Base-by-base conservation (phyloP, 2,329 filamentous ascomycete species). In the Colletotrichum horii region DNA sequence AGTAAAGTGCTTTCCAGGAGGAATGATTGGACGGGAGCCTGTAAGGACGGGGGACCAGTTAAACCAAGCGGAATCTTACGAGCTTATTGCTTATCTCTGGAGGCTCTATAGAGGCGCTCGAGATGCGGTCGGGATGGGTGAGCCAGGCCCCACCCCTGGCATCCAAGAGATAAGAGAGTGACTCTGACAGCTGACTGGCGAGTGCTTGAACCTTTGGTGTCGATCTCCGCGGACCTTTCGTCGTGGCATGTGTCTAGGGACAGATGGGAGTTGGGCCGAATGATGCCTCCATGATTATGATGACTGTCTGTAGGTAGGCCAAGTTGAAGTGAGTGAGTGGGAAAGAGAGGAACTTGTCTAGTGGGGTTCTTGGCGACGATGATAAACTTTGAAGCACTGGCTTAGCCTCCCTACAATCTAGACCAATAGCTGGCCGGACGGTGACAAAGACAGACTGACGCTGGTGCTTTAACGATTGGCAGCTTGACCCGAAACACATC, bases 1-100 rank as follows among this genome's bases (percentile, higher is more conserved):
- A 69, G 74, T 69, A 76, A 68, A 55, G 48, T 74, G 74, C 28
- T 69, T 69, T 65, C 30, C 3, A 32, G 9, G 52, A n/a, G 43
- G 1, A 24, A 64, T 52, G 74, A 75, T 76, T 76, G 74, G 74
- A 43, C 62, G 0, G 16, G 24, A 4, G 7, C 16, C 48, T 34
- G 32, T 38, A 64, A 19, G 15, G 38, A 76, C 30, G 55, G 74
- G 74, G 26, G 36, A 56, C 30, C 11, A 56, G 34, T 70, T 64
- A 36, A 66, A 75, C 66, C 66, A 76, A 75, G 67, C 74, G 26
- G 62, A 62, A 66, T 71, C 71, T 67, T 55, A 52, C 32, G 38
- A 76, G 66, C 61, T 75, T 76, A 71, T 76, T 75, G 74, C 74
- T 75, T 76, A 76, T 76, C 74, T 76, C 52, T 75, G 60, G 36